A percentile compares a stretch with the other conserved stretches of the same genome.
phyloP scores from a whole-genome alignment of 192 early-diverging fungal genomes.

The Piromyces finnis region DNA sequence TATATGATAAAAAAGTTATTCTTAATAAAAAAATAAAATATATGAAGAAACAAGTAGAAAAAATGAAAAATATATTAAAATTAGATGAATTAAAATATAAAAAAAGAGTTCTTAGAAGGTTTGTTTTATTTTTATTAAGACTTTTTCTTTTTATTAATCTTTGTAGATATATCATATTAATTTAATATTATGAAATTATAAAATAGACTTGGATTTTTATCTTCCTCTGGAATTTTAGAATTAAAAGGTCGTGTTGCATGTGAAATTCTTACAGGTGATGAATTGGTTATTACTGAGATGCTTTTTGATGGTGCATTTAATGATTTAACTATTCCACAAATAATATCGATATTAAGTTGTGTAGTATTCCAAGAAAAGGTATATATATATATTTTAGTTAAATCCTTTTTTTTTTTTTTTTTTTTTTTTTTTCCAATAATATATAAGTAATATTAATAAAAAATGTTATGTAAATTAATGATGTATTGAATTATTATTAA shows the following conservation, averaged over 20 bases:
- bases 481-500: no score
- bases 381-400: no score
- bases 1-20: slow-evolving; percentile 48
- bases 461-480: no score
- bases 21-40: slow-evolving; percentile 39
- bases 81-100: slow-evolving; percentile 82
- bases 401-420: no score
- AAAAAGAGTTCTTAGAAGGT: slow-evolving; percentile 74
- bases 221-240: slow-evolving; percentile 67
- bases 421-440: no score
- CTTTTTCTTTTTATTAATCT: no score
- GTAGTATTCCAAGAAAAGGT: slow-evolving; percentile 76
- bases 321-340: slow-evolving; percentile 72
- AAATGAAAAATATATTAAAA: slow-evolving; percentile 67
- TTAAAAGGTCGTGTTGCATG: slow-evolving; percentile 97
- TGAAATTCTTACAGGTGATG: slow-evolving; percentile 86
- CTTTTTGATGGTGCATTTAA: slow-evolving; percentile 93
- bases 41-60: slow-evolving; percentile 47
- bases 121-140: no score
- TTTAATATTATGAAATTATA: no score
- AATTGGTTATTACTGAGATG: slow-evolving; percentile 87
- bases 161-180: no score
- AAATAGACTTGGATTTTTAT: slow-evolving; percentile 51
- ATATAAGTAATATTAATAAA: no score
- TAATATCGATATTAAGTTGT: slow-evolving; percentile 69